Percentiles rank a stretch among this genome's conserved stretches.
Conservation (phyloP, 1,139 yeast species). For the Eremothecium sinecaudum region DNA sequence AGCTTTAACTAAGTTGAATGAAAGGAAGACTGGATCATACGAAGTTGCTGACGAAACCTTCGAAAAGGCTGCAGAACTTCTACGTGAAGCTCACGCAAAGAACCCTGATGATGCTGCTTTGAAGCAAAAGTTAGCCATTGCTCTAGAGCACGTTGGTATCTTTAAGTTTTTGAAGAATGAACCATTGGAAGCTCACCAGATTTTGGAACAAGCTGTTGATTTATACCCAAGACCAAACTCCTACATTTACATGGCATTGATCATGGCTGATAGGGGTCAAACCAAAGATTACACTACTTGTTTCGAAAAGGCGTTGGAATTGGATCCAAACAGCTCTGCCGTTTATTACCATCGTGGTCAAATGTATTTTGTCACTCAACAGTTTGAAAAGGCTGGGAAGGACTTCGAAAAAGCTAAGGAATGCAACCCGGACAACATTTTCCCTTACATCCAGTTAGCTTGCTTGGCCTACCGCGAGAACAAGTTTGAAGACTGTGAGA, state of each 20-base stretch:
- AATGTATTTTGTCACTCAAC: conserved; percentile 71
- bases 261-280: conserved; percentile 72
- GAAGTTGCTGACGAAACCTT: conserved; percentile 63
- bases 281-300: conserved; percentile 46
- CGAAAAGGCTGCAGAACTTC: conserved; percentile 56
- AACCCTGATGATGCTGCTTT: conserved; percentile 31
- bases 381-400: conserved; percentile 60
- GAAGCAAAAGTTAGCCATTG: conserved; percentile 49
- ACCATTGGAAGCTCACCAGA: conserved; percentile 49
- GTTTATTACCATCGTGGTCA: conserved; percentile 93
- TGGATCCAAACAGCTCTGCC: conserved; percentile 69
- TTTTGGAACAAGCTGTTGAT: conserved; percentile 54
- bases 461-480: conserved; percentile 86
- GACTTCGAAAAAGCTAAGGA: conserved; percentile 72
- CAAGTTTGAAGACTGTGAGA: conserved; percentile 48
- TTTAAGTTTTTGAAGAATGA: conserved; percentile 77
- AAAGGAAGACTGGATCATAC: conserved; percentile 62
- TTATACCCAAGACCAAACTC: conserved; percentile 74
- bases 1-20: conserved; percentile 55
- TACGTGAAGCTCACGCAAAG: conserved; percentile 32
- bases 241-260: conserved; percentile 73
- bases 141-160: conserved; percentile 76
- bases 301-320: conserved; percentile 60
- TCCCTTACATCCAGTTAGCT: conserved; percentile 85
- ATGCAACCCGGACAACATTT: conserved; percentile 66